phyloP scores from a whole-genome alignment of 2,329 filamentous ascomycete genomes.

The Trichoderma hamatum region DNA sequence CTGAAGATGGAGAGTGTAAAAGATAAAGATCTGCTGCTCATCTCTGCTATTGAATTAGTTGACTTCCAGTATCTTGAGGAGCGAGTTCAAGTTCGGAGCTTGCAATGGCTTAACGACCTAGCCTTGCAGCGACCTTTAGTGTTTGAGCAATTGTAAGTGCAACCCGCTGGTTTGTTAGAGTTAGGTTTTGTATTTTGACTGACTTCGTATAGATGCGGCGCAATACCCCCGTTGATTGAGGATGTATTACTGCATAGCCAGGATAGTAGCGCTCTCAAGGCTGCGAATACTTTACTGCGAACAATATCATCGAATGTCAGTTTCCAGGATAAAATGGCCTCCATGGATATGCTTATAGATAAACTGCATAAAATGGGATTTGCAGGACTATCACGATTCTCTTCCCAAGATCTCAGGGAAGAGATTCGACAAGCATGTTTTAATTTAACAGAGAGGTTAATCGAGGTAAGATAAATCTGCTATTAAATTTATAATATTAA shows the following conservation, averaged over 20 bases:
- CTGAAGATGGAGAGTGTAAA: constrained; percentile 50
- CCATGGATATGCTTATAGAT: constrained; percentile 53
- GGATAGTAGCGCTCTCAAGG: constrained; percentile 60
- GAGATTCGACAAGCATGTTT: constrained; percentile 57
- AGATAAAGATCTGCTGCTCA: constrained; percentile 65
- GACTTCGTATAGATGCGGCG: constrained; percentile 50
- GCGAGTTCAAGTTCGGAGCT: constrained; percentile 59
- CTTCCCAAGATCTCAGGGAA: constrained; percentile 53
- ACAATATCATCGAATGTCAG: constrained; percentile 59
- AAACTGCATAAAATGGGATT: constrained; percentile 65
- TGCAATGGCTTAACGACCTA: constrained; percentile 63
- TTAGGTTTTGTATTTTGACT: constrained; percentile 18
- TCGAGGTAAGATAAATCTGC: constrained; percentile 53
- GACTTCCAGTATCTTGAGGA: constrained; percentile 70
- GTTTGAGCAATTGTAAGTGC: constrained; percentile 59
- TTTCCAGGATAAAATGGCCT: constrained; percentile 53
- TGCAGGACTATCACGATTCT: constrained; percentile 63
- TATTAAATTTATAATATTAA: constrained; percentile 1
- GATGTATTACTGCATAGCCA: constrained; percentile 66
- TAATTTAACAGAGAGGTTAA: constrained; percentile 60
- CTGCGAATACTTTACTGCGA: constrained; percentile 62
- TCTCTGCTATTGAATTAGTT: constrained; percentile 64
- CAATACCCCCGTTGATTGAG: constrained; percentile 61
- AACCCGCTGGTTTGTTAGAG: too few relatives aligned
- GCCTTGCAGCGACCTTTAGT: constrained; percentile 59